Conservation (phyloP, 306 rosid species). For the Quercus parvula region DNA sequence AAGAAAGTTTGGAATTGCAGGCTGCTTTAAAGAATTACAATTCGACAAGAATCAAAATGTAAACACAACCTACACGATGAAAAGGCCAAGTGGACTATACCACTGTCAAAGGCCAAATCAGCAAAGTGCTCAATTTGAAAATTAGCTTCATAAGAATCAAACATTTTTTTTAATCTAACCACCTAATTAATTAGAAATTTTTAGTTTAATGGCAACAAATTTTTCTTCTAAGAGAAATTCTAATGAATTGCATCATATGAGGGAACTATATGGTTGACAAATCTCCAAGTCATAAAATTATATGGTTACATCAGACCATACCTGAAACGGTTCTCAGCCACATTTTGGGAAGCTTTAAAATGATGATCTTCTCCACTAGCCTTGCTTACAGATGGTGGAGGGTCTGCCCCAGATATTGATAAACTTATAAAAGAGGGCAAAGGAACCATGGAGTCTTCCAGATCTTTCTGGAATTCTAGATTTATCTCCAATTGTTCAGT, state of each 20-base stretch:
- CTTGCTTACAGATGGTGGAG: constrained; percentile 23
- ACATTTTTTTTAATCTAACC: neutral
- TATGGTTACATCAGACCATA: constrained; percentile 28
- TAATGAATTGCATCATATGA: neutral
- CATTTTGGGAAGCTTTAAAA: constrained; percentile 35
- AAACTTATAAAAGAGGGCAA: constrained; percentile 67
- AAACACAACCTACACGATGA: neutral
- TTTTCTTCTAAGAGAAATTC: neutral
- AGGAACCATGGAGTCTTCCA: constrained; percentile 33
- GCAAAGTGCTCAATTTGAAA: neutral
- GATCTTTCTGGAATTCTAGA: constrained; percentile 55
- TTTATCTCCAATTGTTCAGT: constrained; percentile 58
- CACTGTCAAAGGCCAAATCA: neutral
- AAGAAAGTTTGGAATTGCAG: no score
- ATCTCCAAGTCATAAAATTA: constrained; percentile 5
- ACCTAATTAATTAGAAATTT: neutral
- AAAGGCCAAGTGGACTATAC: neutral
- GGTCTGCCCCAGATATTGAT: constrained; percentile 49
- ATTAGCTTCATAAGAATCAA: neutral
- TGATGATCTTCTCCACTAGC: constrained; percentile 37
- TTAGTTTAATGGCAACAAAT: neutral
- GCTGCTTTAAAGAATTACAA: no score
- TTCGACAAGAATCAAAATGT: neutral
- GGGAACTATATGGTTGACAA: constrained; percentile 1
- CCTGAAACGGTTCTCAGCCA: constrained; percentile 89